Conservation (phyloP, 106 monocot genomes). For the Dendrobium chrysotoxum region DNA sequence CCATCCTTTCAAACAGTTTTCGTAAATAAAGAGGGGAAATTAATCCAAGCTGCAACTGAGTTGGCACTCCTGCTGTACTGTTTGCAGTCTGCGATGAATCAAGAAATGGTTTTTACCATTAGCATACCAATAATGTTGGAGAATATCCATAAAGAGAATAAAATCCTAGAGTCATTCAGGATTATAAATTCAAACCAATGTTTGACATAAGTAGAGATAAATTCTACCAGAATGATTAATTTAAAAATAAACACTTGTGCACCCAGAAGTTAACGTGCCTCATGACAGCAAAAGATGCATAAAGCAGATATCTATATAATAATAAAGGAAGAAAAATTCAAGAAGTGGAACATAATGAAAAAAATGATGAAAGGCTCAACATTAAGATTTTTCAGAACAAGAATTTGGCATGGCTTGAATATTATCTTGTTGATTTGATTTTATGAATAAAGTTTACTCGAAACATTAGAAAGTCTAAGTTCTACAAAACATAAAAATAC, state of each 20-base stretch:
- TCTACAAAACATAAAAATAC: background rate
- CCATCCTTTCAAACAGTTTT: conserved; percentile 89
- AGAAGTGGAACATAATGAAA: background rate
- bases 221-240: background rate
- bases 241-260: background rate
- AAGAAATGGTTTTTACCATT: background rate
- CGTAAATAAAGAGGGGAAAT: conserved; percentile 86
- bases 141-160: background rate
- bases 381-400: background rate
- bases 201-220: background rate
- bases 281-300: background rate
- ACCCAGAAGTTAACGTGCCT: background rate
- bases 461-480: background rate
- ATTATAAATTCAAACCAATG: background rate
- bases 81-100: conserved; percentile 45
- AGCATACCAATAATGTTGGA: background rate
- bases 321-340: background rate
- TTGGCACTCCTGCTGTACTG: conserved; percentile 35
- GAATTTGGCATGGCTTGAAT: background rate
- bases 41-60: conserved; percentile 59
- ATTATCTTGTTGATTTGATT: background rate
- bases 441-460: background rate
- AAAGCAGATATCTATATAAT: background rate
- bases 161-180: background rate
- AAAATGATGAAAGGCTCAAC: background rate